Conservation (phyloP, 768 basidiomycete species). For the Naematelia encephala region DNA sequence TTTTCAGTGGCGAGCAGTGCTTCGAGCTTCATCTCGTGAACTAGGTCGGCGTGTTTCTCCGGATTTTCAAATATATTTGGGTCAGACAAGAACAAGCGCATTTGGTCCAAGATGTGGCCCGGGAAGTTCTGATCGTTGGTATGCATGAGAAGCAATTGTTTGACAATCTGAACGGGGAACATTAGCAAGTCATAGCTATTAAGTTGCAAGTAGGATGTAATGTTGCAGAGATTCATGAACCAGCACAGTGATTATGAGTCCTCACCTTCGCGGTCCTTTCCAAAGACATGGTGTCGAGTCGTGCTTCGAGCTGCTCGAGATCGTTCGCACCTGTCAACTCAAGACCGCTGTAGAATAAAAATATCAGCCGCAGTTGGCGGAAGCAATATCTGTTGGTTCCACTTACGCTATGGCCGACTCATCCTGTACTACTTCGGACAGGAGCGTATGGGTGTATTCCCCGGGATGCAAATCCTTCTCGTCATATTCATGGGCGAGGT, state of each 20-base stretch:
- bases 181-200: too few relatives aligned
- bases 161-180: slow-evolving; percentile 18
- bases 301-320: neutral
- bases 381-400: too few relatives aligned
- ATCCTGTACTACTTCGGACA: too few relatives aligned
- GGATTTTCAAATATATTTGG: slow-evolving; percentile 17
- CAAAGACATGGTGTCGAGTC: neutral
- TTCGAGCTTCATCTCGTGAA: slow-evolving; percentile 39
- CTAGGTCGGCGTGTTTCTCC: slow-evolving; percentile 21
- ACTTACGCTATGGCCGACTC: too few relatives aligned
- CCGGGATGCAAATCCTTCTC: too few relatives aligned
- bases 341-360: neutral
- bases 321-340: neutral
- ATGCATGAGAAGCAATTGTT: slow-evolving; percentile 22
- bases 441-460: too few relatives aligned
- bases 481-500: too few relatives aligned
- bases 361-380: too few relatives aligned
- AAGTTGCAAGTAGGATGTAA: too few relatives aligned
- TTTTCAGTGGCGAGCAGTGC: slow-evolving; percentile 56
- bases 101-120: slow-evolving; percentile 12
- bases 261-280: neutral
- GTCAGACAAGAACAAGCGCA: slow-evolving; percentile 23
- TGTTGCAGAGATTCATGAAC: too few relatives aligned
- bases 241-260: too few relatives aligned
- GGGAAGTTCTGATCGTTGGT: slow-evolving; percentile 40